phyloP scores from a whole-genome alignment of 2,329 filamentous ascomycete genomes.

The Drechslerella dactyloides region DNA sequence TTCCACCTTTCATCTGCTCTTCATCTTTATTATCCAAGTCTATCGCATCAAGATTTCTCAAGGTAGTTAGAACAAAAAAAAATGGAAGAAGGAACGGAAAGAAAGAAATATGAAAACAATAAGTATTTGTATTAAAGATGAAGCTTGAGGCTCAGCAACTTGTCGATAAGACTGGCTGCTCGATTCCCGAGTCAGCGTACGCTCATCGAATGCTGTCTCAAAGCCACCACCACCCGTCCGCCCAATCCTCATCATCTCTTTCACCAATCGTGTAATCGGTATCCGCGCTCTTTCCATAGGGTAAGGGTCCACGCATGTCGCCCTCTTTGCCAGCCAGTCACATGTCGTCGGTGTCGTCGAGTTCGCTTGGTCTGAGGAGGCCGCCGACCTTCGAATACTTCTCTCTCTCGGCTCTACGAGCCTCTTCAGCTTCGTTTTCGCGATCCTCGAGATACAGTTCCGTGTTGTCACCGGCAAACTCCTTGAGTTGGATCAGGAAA shows the following conservation, averaged over 20 bases:
- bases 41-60: conserved; percentile 39
- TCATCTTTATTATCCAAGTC: conserved; percentile 22
- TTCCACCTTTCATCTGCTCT: conserved; percentile 10
- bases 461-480: conserved; percentile 93
- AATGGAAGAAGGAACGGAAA: background rate
- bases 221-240: conserved; percentile 47
- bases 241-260: conserved; percentile 29
- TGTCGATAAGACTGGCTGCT: conserved; percentile 51
- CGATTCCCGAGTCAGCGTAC: conserved; percentile 51
- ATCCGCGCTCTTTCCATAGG: conserved; percentile 30
- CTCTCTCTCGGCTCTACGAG: conserved; percentile 86
- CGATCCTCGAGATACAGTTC: conserved; percentile 94
- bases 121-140: background rate
- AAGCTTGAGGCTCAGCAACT: conserved; percentile 25
- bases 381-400: conserved; percentile 93
- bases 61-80: conserved; percentile 20
- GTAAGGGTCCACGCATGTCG: conserved; percentile 29
- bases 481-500: conserved; percentile 95
- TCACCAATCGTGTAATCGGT: conserved; percentile 20
- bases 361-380: conserved; percentile 93
- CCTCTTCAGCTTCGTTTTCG: conserved; percentile 85
- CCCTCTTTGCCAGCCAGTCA: conserved; percentile 51
- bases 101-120: conserved; percentile 13
- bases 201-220: conserved; percentile 50
- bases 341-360: conserved; percentile 80